Percentiles rank a stretch among this genome's conserved stretches.
phyloP scores from a whole-genome alignment of 768 basidiomycete genomes.

The Calocera cornea region DNA sequence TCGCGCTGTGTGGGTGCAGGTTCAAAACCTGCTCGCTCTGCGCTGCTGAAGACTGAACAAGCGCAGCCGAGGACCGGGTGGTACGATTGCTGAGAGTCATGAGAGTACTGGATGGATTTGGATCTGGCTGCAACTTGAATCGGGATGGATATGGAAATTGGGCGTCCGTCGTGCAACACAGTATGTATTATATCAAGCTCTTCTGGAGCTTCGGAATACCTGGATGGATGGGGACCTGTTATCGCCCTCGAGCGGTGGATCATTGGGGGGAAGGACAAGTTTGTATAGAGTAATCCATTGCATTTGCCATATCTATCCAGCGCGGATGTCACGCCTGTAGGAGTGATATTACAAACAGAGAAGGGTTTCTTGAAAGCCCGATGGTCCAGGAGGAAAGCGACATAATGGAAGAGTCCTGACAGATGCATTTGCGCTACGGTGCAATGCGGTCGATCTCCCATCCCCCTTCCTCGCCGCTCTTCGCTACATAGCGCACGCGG shows the following conservation, averaged over 20 bases:
- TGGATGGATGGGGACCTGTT: neutral
- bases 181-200: neutral
- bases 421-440: conserved; percentile 31
- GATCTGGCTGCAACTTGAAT: neutral
- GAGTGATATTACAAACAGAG: too few species aligned
- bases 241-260: neutral
- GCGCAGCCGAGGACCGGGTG: neutral
- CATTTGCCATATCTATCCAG: neutral
- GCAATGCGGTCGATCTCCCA: conserved; percentile 76
- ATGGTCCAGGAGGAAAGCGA: neutral
- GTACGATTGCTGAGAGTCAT: neutral
- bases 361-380: neutral
- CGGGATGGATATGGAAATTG: neutral
- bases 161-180: neutral
- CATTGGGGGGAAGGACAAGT: neutral
- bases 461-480: conserved; percentile 34
- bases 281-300: neutral
- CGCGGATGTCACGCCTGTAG: too few species aligned
- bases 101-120: neutral
- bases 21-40: neutral
- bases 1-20: neutral
- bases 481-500: conserved; percentile 63
- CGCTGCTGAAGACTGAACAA: neutral
- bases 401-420: neutral
- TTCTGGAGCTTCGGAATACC: neutral